Base-by-base conservation (phyloP, 2,329 filamentous ascomycete species). In the Colletotrichum orbiculare region DNA sequence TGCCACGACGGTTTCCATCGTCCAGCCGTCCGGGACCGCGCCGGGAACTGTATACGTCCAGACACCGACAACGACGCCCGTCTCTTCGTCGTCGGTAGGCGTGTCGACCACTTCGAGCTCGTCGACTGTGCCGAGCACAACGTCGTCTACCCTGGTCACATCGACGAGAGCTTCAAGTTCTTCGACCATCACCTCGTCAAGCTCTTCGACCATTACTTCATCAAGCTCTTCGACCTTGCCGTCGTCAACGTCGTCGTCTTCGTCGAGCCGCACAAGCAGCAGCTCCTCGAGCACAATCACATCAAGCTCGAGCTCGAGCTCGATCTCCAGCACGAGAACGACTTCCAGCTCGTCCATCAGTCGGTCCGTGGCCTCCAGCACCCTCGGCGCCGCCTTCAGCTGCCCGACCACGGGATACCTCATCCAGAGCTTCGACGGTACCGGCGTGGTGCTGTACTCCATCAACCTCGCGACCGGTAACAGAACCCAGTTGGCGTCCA, bases 391-490 rank as follows among this genome's bases (percentile, higher is more conserved):
- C 10, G 58, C 58, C 8, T 69, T 55, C 57, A 39, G 54, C 6
- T 68, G 66, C 13, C 63, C 63, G 3, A 59, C 66, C 1, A 52
- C 52, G 5, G 69, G 68, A 0, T 70, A 66, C 45, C 49, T 72
- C 6, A 67, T 70, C 8, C 68, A 70, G 35, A 35, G n/a, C 15
- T 17, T 7, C 46, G 17, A 34, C 1, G 15, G 10, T 9, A 38
- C 33, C 11, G 56, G 47, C 12, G 43, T 57, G 3, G 60, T 60
- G 0, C 55, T 72, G 12, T 70, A 45, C 43, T 42, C 65, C 2
- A 60, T 72, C 38, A 66, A 70, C 43, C 66, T 70, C 12, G 50
- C 61, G 2, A 63, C 53, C 5, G 69, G 68, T 10, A 6, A 0
- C 3, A 10, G 34, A 4, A 60, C 15, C 1, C 41, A 12, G 13